Conservation (phyloP, 768 basidiomycete genomes). For the Pisolithus albus region DNA sequence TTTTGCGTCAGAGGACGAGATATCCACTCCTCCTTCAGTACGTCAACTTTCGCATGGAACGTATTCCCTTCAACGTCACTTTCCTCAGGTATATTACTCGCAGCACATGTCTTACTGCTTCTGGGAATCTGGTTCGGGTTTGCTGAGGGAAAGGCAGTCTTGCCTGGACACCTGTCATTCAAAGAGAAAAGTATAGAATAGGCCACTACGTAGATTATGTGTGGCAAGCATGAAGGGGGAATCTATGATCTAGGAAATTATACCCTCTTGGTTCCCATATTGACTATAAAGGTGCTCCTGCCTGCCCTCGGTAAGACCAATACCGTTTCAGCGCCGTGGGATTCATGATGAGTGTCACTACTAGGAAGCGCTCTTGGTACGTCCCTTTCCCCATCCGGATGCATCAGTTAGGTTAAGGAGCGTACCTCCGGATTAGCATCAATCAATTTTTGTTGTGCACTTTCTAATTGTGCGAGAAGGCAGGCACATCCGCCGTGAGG, state of each 20-base stretch:
- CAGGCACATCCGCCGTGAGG: no score
- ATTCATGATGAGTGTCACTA: conserved; percentile 76
- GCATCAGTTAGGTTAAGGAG: no score
- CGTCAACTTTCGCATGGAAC: conserved; percentile 60
- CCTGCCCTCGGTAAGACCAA: conserved; percentile 79
- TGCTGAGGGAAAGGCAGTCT: conserved; percentile 29
- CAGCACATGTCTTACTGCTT: conserved; percentile 46
- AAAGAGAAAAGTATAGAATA: neutral
- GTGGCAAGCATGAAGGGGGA: neutral
- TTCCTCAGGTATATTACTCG: conserved; percentile 53
- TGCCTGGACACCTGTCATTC: neutral
- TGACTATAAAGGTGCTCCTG: conserved; percentile 73
- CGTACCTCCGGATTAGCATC: no score
- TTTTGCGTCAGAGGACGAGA: conserved; percentile 68
- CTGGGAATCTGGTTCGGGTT: conserved; percentile 50
- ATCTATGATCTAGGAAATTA: neutral
- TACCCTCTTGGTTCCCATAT: conserved; percentile 45
- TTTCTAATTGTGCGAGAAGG: no score
- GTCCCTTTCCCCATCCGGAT: conserved; percentile 41
- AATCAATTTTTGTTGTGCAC: no score
- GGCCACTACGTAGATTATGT: neutral
- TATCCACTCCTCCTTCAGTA: conserved; percentile 61
- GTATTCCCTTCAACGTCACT: conserved; percentile 71
- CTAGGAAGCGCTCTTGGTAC: conserved; percentile 57
- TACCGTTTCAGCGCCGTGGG: conserved; percentile 76